Evolutionary conservation across 441 rosid species (phyloP), one percentile per base, ranked within the genome.

Genomic region (Populus hybrid): DNA sequence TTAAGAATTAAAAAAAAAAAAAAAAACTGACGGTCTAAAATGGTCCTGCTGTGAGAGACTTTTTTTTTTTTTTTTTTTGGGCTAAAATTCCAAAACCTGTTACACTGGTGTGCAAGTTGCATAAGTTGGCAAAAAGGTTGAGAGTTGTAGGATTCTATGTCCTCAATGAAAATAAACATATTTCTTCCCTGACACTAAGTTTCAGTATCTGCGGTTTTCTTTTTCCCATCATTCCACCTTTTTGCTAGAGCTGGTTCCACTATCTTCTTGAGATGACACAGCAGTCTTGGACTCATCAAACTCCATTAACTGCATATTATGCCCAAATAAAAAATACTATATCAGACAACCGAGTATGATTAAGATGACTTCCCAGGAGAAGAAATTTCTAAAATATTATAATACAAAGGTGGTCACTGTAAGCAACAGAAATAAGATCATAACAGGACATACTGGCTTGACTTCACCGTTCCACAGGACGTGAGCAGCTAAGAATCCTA

Each of bases 401-500:
- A 33, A 35, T 28, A 40, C 12, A 67, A 35, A 3, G 21, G 35
- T n/a, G 67, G n/a, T 16, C 4, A 45, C 24, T 14, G 18, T 14
- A 9, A n/a, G 3, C 6, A 28, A 33, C 1, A 56, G 12, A 56
- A 70, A 68, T 12, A 65, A 68, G 50, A 53, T 70, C 20, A 16
- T 35, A 64, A 40, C 29, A 29, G 76, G 77, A 86, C 93, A 14
- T 64, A 96, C 98, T 89, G 83, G 94, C 88, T 93, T 93, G 68
- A 94, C 91, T 64, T 96, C 99, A 3, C 98, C 94, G 40, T 96
- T 96, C 91, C 91, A 94, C 70, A 94, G 9, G 86, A 92, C 91
- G 82, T 94, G 99, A 82, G 85, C 90, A 66, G 93, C 97, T 86
- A 96, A 86, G 88, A 89, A 94, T 80, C 99, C 99, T 16, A 96